phyloP scores from a whole-genome alignment of 2,329 filamentous ascomycete species.

The Keithomyces neogunnii region DNA sequence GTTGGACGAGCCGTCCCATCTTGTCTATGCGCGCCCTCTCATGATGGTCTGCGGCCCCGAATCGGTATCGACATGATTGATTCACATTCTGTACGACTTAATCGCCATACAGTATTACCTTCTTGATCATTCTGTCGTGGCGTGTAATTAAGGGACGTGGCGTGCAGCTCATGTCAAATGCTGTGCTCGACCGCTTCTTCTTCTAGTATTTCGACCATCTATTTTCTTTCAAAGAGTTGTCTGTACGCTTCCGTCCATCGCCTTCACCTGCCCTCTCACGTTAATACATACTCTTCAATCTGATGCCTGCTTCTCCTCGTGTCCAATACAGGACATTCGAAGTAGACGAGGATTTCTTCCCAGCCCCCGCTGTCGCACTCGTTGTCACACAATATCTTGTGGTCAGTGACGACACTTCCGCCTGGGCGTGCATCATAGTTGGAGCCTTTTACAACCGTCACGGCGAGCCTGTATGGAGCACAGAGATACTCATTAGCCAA shows the following conservation, averaged over 20 bases:
- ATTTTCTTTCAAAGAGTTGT: not conserved
- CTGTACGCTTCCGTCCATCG: no score
- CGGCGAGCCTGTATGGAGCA: constrained; percentile 35
- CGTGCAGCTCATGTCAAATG: not conserved
- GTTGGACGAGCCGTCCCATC: not conserved
- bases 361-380: constrained; percentile 36
- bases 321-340: constrained; percentile 17
- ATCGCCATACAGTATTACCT: not conserved
- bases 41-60: not conserved
- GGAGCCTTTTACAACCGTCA: constrained; percentile 37
- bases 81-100: not conserved
- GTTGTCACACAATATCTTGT: constrained; percentile 34
- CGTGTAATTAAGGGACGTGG: not conserved
- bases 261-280: not conserved
- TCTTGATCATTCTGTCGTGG: not conserved
- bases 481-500: constrained; percentile 31
- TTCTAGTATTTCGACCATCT: not conserved
- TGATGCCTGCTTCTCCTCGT: constrained; percentile 12
- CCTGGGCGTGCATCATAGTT: constrained; percentile 39
- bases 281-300: not conserved
- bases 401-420: constrained; percentile 20
- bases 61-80: not conserved
- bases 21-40: not conserved
- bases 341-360: constrained; percentile 24
- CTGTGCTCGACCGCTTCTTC: not conserved